Evolutionary conservation across 2,329 filamentous ascomycete genomes (phyloP).

Genomic region (Thielaviopsis euricoi): DNA sequence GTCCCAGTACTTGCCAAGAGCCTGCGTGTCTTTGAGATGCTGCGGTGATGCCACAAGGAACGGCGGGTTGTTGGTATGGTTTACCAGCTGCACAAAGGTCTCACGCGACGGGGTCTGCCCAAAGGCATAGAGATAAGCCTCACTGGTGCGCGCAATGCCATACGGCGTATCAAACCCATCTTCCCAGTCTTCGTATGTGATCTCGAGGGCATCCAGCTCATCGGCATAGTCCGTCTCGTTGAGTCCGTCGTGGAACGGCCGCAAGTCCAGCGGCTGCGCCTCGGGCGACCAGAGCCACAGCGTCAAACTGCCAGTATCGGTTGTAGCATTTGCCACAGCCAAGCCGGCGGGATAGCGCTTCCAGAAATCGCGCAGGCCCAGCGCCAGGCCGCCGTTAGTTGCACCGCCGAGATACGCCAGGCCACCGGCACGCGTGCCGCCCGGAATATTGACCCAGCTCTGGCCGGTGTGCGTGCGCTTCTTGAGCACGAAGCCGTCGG

Average conservation of each 20-base stretch:
- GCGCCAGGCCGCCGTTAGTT: constrained; percentile 37
- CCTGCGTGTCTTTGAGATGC: constrained; percentile 34
- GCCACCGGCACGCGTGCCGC: constrained; percentile 37
- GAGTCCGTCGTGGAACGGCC: constrained; percentile 41
- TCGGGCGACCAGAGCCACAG: constrained; percentile 44
- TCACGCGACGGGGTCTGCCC: constrained; percentile 33
- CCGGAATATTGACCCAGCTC: constrained; percentile 41
- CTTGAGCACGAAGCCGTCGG: constrained; percentile 43
- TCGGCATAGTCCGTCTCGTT: constrained; percentile 38
- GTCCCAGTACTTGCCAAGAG: constrained; percentile 39
- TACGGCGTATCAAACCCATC: constrained; percentile 36
- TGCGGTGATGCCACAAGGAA: constrained; percentile 30
- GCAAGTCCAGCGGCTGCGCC: constrained; percentile 37
- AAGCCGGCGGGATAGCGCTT: constrained; percentile 43
- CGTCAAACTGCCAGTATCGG: constrained; percentile 34
- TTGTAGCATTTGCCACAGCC: constrained; percentile 34
- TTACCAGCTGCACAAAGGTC: constrained; percentile 25
- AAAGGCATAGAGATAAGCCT: constrained; percentile 37
- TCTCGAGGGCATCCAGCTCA: constrained; percentile 41
- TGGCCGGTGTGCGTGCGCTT: constrained; percentile 42
- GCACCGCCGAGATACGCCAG: constrained; percentile 43
- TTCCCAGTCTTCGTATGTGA: constrained; percentile 49
- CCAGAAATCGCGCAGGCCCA: constrained; percentile 46
- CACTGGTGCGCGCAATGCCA: constrained; percentile 41
- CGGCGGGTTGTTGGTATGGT: constrained; percentile 33